phyloP scores from a whole-genome alignment of 805 yeast species.

The Barnettozyma botsteinii region DNA sequence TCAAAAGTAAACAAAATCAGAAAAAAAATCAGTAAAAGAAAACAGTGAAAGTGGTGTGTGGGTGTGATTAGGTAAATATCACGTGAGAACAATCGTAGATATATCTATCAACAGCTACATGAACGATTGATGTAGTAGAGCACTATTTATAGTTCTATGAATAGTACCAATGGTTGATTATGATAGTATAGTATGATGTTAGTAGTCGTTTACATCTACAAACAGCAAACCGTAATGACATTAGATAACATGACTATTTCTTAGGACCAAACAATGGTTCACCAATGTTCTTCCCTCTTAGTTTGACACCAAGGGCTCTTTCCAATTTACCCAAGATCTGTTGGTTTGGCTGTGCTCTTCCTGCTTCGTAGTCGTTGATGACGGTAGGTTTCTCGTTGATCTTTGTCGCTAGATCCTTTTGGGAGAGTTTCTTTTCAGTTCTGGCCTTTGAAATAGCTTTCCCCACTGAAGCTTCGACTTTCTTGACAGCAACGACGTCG shows the following conservation, averaged over 20 bases:
- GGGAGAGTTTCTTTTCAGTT: conserved; percentile 82
- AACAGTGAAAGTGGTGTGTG: not conserved
- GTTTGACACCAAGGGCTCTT: conserved; percentile 88
- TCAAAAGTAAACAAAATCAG: not conserved
- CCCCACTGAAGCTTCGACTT: conserved; percentile 79
- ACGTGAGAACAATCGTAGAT: not conserved
- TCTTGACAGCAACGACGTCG: conserved; percentile 89
- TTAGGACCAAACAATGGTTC: conserved; percentile 59
- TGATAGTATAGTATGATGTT: no score
- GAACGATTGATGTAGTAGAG: no score
- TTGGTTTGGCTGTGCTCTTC: conserved; percentile 94
- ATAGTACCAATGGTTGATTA: no score
- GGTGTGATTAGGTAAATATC: conserved; percentile 1
- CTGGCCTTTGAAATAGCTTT: conserved; percentile 81
- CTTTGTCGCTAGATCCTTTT: conserved; percentile 94
- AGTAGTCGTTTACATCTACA: no score
- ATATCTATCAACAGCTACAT: no score
- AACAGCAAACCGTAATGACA: not conserved
- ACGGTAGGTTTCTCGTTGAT: conserved; percentile 94
- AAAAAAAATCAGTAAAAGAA: not conserved
- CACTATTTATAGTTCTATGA: no score
- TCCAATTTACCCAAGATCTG: conserved; percentile 89
- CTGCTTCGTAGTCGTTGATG: conserved; percentile 94
- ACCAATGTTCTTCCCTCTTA: conserved; percentile 95
- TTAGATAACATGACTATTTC: conserved; percentile 23